A percentile compares a stretch with the other conserved stretches of the same genome.
Evolutionary conservation across 371 early-diverging fungal species (phyloP).

Genomic region (Aphelidium insulamus): DNA sequence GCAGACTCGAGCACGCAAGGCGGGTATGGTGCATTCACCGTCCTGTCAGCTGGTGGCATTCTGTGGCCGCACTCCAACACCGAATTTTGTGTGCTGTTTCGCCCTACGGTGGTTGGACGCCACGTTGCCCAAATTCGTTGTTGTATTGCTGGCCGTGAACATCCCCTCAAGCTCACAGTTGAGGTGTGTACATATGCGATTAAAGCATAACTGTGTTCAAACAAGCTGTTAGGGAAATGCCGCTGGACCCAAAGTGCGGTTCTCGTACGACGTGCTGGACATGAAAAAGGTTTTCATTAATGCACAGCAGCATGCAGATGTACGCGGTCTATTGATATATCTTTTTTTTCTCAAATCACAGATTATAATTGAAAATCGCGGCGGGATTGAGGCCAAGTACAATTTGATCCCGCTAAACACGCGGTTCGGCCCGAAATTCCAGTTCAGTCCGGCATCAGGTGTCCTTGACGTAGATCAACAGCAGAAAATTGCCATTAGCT

Average conservation of each 20-base stretch:
- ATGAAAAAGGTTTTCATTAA: constrained; percentile 19
- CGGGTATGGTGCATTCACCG: too few relatives aligned
- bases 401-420: constrained; percentile 3
- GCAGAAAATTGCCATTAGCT: constrained; percentile 11
- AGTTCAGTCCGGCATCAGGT: constrained; percentile 15
- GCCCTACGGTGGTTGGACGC: not conserved
- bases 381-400: constrained; percentile 17
- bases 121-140: not conserved
- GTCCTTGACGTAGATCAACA: constrained; percentile 12
- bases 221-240: constrained; percentile 12
- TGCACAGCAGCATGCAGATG: constrained; percentile 15
- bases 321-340: too few relatives aligned
- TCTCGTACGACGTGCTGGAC: constrained; percentile 19
- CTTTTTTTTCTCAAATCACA: too few relatives aligned
- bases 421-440: constrained; percentile 16
- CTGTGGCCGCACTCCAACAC: not conserved
- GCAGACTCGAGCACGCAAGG: too few relatives aligned
- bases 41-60: too few relatives aligned
- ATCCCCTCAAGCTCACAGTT: not conserved
- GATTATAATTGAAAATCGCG: constrained; percentile 22
- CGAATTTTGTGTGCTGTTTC: not conserved
- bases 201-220: not conserved
- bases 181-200: not conserved
- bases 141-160: constrained; percentile 2
- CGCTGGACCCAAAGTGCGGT: constrained; percentile 20